A percentile compares a stretch with the other conserved stretches of the same genome.
Evolutionary conservation across 2,329 filamentous ascomycete species (phyloP).

Genomic region (Aspergillus latus): DNA sequence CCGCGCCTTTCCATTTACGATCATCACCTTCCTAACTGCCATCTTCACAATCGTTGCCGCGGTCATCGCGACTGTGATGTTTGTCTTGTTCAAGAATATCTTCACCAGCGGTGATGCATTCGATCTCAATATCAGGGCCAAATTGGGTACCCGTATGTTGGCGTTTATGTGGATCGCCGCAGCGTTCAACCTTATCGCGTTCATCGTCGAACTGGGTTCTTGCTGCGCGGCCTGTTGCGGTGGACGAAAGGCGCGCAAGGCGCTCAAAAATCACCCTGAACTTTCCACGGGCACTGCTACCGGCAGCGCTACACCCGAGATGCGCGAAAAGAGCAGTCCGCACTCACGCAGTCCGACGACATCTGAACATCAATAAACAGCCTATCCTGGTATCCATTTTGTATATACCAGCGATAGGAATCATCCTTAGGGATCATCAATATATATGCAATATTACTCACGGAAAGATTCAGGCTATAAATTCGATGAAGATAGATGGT

Average conservation of each 20-base stretch:
- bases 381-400: conserved; percentile 7
- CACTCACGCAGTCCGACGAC: conserved; percentile 13
- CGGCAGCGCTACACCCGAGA: conserved; percentile 1
- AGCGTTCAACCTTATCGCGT: conserved; percentile 65
- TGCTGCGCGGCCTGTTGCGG: conserved; percentile 65
- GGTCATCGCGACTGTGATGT: conserved; percentile 79
- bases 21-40: conserved; percentile 67
- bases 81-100: conserved; percentile 75
- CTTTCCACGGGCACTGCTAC: conserved; percentile 6
- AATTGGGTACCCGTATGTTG: conserved; percentile 72
- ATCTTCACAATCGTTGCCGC: conserved; percentile 69
- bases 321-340: conserved; percentile 19
- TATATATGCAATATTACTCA: conserved; percentile 4
- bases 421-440: conserved; percentile 8
- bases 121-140: conserved; percentile 72
- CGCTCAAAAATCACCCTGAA: conserved; percentile 27
- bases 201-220: conserved; percentile 70
- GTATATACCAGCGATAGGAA: conserved; percentile 8
- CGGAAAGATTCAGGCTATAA: not conserved
- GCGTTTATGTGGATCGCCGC: conserved; percentile 86
- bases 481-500: not conserved
- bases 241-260: conserved; percentile 37
- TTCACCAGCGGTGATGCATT: conserved; percentile 62
- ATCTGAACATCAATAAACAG: not conserved
- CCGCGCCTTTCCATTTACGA: conserved; percentile 64